Evolutionary conservation across 2,329 filamentous ascomycete species (phyloP).

Genomic region (Fusarium ramigenum): DNA sequence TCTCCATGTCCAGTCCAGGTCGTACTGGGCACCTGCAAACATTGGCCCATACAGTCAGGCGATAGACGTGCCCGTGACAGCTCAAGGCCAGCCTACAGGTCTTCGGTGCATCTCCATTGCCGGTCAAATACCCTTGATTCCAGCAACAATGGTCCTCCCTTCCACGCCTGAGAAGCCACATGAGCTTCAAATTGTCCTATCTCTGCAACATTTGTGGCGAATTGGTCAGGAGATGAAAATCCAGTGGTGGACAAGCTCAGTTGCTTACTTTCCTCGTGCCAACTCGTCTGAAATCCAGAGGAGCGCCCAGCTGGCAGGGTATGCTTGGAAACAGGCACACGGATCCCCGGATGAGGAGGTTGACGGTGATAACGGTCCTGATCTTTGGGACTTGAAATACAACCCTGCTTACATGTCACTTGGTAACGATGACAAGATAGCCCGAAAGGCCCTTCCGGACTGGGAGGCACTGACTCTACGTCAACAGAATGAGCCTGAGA

Average conservation of each 20-base stretch:
- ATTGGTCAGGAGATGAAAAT: conserved; percentile 78
- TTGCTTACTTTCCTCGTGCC: conserved; percentile 74
- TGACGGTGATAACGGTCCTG: conserved; percentile 60
- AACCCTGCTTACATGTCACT: conserved; percentile 60
- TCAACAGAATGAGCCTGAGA: conserved; percentile 48
- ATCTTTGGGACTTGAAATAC: conserved; percentile 75
- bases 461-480: conserved; percentile 56
- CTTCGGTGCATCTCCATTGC: conserved; percentile 71
- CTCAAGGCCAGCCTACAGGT: conserved; percentile 20
- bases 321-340: conserved; percentile 61
- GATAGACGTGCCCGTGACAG: conserved; percentile 60
- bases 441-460: conserved; percentile 56
- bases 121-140: conserved; percentile 90
- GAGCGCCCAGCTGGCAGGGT: conserved; percentile 55
- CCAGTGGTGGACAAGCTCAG: conserved; percentile 76
- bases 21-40: conserved; percentile 98
- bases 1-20: conserved; percentile 90
- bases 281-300: conserved; percentile 40
- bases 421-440: conserved; percentile 40
- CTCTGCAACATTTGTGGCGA: conserved; percentile 90
- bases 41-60: conserved; percentile 98
- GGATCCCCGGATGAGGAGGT: conserved; percentile 57
- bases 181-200: conserved; percentile 70
- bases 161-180: conserved; percentile 52
- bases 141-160: conserved; percentile 77